phyloP scores from a whole-genome alignment of 2,329 filamentous ascomycete genomes.

The Xylariaceae sp. region DNA sequence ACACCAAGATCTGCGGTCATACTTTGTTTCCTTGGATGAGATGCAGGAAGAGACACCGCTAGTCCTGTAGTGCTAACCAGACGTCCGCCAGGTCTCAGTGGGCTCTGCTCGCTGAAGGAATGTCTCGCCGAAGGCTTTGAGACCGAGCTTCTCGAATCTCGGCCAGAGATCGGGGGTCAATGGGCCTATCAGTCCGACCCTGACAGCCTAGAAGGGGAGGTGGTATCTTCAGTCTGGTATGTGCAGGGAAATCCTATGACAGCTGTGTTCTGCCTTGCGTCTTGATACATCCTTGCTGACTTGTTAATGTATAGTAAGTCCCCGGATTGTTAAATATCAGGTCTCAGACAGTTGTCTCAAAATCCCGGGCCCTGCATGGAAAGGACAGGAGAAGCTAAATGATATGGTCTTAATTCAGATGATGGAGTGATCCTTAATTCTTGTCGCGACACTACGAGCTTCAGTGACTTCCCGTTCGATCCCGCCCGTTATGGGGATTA shows the following conservation, averaged over 20 bases:
- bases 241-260: constrained; percentile 18
- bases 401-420: too few relatives aligned
- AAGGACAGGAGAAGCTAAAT: too few relatives aligned
- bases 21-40: constrained; percentile 5
- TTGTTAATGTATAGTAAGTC: too few relatives aligned
- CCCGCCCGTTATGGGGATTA: constrained; percentile 37
- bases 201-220: constrained; percentile 21
- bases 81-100: constrained; percentile 30
- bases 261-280: too few relatives aligned
- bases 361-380: too few relatives aligned
- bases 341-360: too few relatives aligned
- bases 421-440: constrained; percentile 37
- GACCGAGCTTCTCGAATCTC: constrained; percentile 36
- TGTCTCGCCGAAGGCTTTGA: constrained; percentile 36
- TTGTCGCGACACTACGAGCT: constrained; percentile 37
- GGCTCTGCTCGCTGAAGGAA: constrained; percentile 38
- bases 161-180: constrained; percentile 35
- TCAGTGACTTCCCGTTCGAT: constrained; percentile 40
- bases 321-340: too few relatives aligned
- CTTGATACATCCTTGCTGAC: too few relatives aligned
- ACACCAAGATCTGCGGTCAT: constrained; percentile 20
- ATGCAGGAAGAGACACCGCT: not conserved
- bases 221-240: constrained; percentile 29
- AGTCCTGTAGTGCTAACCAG: not conserved
- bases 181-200: constrained; percentile 36